Base-by-base conservation (phyloP, 345 rosid species). In the Atalantia buxifolia region DNA sequence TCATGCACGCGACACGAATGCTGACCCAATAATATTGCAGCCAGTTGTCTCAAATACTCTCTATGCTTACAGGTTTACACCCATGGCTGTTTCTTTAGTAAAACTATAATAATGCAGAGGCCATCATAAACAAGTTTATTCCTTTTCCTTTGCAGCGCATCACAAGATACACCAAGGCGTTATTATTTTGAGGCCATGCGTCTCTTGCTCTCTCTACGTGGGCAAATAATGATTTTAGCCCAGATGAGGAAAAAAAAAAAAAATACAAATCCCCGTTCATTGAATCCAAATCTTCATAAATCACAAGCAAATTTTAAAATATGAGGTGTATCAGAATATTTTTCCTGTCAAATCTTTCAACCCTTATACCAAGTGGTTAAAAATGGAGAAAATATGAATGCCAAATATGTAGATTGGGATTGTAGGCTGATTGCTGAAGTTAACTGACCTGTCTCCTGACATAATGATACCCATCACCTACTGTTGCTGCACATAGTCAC, bases 231-330 rank as follows among this genome's bases (percentile, higher is more conserved):
- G 42, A 60, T 40, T 6, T 24, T 31, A 60, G 22, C 19, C 24
- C 28, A 38, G 22, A 21, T 16, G 30, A 14, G 3, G 13, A 48
- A 48, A 38, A 31, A 31, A 31, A 31, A 31, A 31, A 31, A 31
- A 2, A 31, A 35, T 16, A 36, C 22, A 21, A 60, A 60, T 16
- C 70, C 62, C 28, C 70, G 25, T 75, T 10, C 76, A 28, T 55
- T 80, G 76, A 66, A 72, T 50, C 66, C 68, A 45, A 21, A 70
- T 55, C 79, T 69, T 66, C 76, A 22, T 1, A 38, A 24, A 5
- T 59, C 76, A 28, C 0, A 67, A 35, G 25, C 66, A 53, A 45
- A 67, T 56, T 33, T 68, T 38, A 16, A 36, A 35, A 16, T 21
- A 5, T 55, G 10, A 67, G 65, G 21, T 9, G 48, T 55, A 8